Evolutionary conservation across 2,329 filamentous ascomycete genomes (phyloP).

Genomic region (Talaromyces atroroseus): DNA sequence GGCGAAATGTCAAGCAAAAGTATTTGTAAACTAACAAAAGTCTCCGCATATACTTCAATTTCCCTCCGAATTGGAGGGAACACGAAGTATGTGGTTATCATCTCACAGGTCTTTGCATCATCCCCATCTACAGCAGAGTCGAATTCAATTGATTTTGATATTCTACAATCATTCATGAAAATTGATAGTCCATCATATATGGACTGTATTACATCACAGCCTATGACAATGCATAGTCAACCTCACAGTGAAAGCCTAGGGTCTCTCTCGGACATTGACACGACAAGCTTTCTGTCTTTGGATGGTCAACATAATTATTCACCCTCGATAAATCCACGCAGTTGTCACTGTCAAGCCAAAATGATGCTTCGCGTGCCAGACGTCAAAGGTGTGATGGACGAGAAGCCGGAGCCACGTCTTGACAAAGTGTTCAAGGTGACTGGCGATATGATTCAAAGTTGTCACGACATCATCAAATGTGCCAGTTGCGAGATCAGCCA

Average conservation of each 20-base stretch:
- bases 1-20: neutral
- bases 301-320: neutral
- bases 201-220: neutral
- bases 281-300: neutral
- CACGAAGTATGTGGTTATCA: neutral
- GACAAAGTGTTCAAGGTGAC: slow-evolving; percentile 15
- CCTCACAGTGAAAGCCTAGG: neutral
- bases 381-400: slow-evolving; percentile 9
- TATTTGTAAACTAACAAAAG: neutral
- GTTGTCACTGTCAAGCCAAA: neutral
- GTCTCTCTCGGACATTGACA: neutral
- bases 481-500: slow-evolving; percentile 9
- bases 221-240: neutral
- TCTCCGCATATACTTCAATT: neutral
- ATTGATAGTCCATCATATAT: neutral
- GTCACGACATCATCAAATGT: slow-evolving; percentile 12
- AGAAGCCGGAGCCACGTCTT: slow-evolving; percentile 2
- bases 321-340: neutral
- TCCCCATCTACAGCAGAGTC: neutral
- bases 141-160: neutral
- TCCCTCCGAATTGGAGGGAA: neutral
- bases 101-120: neutral
- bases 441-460: slow-evolving; percentile 12
- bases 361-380: slow-evolving; percentile 11
- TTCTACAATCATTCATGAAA: neutral